Evolutionary conservation across 75 land plant genomes (phyloP).

Genomic region (Pinus tabuliformis): DNA sequence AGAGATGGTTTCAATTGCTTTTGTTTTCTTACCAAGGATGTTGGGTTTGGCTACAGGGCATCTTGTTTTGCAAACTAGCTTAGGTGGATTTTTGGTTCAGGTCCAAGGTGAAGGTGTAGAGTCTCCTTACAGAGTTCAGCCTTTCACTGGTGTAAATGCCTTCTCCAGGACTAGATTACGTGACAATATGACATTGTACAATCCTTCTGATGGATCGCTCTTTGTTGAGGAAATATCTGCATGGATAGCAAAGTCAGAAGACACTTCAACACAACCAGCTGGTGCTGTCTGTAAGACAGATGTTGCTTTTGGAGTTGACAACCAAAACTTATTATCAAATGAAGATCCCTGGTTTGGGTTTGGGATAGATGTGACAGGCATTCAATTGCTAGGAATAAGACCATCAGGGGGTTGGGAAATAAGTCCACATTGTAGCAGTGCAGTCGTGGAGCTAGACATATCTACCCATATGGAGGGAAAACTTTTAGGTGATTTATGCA

Average conservation of each 20-base stretch:
- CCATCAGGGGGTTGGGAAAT: conserved; percentile 48
- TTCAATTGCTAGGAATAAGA: conserved; percentile 26
- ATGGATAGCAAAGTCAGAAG: conserved; percentile 34
- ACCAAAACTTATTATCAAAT: conserved; percentile 8
- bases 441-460: conserved; percentile 41
- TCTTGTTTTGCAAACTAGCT: conserved; percentile 65
- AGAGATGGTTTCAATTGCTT: conserved; percentile 44
- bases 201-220: conserved; percentile 60
- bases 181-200: conserved; percentile 51
- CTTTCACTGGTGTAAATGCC: conserved; percentile 22
- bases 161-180: conserved; percentile 21
- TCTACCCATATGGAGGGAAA: conserved; percentile 22
- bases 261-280: conserved; percentile 1
- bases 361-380: conserved; percentile 16
- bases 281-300: conserved; percentile 18
- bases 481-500: conserved; percentile 41
- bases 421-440: conserved; percentile 21
- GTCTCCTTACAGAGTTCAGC: conserved; percentile 46
- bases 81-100: conserved; percentile 69
- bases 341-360: conserved; percentile 19
- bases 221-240: conserved; percentile 52
- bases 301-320: neutral
- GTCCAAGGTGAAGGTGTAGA: conserved; percentile 58
- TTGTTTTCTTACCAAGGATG: conserved; percentile 63
- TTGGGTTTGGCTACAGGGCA: conserved; percentile 56